Base-by-base conservation (phyloP, 116 monocot genomes). In the Dioscorea cayenensis region DNA sequence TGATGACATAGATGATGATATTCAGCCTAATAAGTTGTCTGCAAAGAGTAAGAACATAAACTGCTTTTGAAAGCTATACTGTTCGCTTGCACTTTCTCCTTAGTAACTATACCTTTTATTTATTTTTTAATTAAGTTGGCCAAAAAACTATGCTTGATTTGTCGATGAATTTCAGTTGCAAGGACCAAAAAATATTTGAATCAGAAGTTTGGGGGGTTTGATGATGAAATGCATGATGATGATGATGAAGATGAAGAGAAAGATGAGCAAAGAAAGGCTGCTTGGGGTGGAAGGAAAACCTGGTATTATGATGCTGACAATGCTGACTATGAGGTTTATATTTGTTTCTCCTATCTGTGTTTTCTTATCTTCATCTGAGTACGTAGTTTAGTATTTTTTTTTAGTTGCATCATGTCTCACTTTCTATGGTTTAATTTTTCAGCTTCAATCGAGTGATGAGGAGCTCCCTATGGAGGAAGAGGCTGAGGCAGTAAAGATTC, bases 401-500 rank as follows among this genome's bases (percentile, higher is more conserved):
- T 62, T 11, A 62, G 1, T 62, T 62, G 4, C 10, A 62, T 27
- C 23, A 62, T 23, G 22, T 11, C 43, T 43, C n/a, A n/a, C n/a
- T 25, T 71, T 63, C 71, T 62, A 14, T 73, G 14, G 55, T 74
- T 19, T 38, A 79, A 67, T 73, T 69, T 32, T 72, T 19, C 78
- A 94, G 91, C 65, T 83, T 63, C 81, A 84, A 78, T 86, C 88
- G 82, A 91, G 91, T 83, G 88, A 92, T 73, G 94, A 88, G 66
- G 94, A 94, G 7, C 75, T 86, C 4, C 85, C 59, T 29, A 73
- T 60, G 78, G 90, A 88, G 50, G 91, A 90, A 77, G 94, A 90
- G 70, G 85, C 77, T 61, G 91, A 89, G 65, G 89, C 83, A 25
- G 20, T 89, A 75, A 84, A 67, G 78, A 79, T 87, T 18, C 85